A percentile compares a stretch with the other conserved stretches of the same genome.
These are phyloP conservation scores for Eucalyptus coolabah DNA, from an alignment of 345 rosid genomes.

Conservation along the genomic window DNA sequence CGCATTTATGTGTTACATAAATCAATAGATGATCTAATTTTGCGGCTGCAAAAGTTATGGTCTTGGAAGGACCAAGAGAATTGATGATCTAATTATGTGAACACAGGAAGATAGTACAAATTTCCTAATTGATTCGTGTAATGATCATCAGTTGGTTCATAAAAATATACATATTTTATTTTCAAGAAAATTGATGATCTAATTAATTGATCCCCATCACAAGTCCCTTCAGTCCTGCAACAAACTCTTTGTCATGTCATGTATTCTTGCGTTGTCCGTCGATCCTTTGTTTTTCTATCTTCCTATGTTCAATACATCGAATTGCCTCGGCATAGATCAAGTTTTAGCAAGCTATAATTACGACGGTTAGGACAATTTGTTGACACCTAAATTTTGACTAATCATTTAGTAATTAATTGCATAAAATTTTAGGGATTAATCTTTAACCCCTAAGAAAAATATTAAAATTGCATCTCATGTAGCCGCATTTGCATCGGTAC, in stretches of 20 bases:
- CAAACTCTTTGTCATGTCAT: conserved; percentile 54
- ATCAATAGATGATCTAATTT: no score
- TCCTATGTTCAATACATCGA: conserved; percentile 38
- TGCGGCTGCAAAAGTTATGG: background rate
- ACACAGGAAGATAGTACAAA: background rate
- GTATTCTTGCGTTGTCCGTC: conserved; percentile 63
- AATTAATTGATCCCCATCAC: conserved; percentile 57
- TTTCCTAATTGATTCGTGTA: background rate
- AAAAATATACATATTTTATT: background rate
- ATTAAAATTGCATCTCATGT: no score
- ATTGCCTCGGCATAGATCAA: conserved; percentile 52
- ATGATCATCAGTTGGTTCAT: background rate
- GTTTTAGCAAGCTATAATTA: conserved; percentile 44
- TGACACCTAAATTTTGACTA: no score
- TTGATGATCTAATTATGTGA: background rate
- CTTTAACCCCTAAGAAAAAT: no score
- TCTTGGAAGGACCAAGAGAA: background rate
- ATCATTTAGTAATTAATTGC: no score
- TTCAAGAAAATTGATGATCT: background rate
- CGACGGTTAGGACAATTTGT: conserved; percentile 29
- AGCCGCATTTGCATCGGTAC: no score
- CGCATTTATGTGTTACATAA: no score
- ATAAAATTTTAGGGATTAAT: no score
- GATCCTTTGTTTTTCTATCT: conserved; percentile 80
- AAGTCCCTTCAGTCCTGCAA: conserved; percentile 66